Conservation (phyloP, 345 rosid species). For the Rhodamnia rubescens region DNA sequence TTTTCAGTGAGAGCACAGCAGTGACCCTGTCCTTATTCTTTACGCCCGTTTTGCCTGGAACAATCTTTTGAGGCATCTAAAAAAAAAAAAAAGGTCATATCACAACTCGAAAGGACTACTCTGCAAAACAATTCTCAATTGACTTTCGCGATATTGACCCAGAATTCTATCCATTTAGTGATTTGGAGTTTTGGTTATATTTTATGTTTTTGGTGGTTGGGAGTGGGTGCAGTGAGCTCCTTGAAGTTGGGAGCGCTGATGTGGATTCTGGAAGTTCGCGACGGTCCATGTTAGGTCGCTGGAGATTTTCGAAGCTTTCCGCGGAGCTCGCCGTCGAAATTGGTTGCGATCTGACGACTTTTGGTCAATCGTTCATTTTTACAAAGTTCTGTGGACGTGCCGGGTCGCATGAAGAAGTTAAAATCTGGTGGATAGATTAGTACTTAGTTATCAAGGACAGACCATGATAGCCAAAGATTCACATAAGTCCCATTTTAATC, state of each 20-base stretch:
- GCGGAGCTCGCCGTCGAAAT: not conserved
- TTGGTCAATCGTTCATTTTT: not conserved
- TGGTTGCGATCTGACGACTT: not conserved
- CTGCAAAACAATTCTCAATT: not conserved
- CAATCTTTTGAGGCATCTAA: not conserved
- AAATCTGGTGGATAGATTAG: not conserved
- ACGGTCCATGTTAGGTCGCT: not conserved
- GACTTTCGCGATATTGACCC: not conserved
- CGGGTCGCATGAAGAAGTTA: not conserved
- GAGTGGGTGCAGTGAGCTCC: not conserved
- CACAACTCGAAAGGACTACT: too few species aligned
- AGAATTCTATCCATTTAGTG: not conserved
- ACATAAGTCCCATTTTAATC: not conserved
- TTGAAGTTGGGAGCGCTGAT: not conserved
- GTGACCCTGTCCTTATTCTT: not conserved
- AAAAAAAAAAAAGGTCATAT: too few species aligned
- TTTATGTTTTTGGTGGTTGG: not conserved
- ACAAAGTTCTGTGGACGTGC: not conserved
- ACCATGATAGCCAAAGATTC: not conserved
- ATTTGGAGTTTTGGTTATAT: not conserved
- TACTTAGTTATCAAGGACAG: too few species aligned
- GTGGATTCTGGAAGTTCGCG: not conserved
- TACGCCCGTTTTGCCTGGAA: too few species aligned
- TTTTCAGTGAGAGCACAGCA: not conserved
- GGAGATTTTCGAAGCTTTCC: not conserved